Evolutionary conservation across 495 filamentous ascomycete species (phyloP).

Genomic region (Extremus antarcticus): DNA sequence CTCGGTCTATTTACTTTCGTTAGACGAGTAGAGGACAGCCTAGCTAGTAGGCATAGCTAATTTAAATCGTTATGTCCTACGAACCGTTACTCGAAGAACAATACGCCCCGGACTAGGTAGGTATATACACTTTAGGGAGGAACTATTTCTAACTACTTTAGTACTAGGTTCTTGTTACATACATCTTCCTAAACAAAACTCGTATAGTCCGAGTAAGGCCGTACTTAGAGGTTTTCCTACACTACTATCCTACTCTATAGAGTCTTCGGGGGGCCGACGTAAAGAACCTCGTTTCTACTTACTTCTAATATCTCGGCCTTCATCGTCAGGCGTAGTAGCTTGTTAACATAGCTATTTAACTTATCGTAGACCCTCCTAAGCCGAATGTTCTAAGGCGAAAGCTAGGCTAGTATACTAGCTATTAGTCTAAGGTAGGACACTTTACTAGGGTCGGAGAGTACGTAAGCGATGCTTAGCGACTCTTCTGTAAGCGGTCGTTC

Average conservation of each 20-base stretch:
- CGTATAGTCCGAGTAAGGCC: neutral
- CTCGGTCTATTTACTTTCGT: too few relatives aligned
- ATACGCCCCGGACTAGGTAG: neutral
- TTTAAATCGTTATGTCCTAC: too few relatives aligned
- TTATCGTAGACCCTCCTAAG: neutral
- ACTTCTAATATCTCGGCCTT: neutral
- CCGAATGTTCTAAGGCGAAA: neutral
- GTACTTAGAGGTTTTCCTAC: neutral
- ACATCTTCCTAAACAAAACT: neutral
- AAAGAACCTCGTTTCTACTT: neutral
- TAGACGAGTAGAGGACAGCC: too few relatives aligned
- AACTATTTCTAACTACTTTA: neutral
- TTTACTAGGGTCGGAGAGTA: neutral
- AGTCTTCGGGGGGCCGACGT: neutral
- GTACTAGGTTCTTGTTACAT: neutral
- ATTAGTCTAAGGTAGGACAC: neutral
- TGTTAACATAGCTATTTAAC: neutral
- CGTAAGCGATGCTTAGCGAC: neutral
- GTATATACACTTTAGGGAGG: neutral
- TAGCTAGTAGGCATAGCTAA: too few relatives aligned
- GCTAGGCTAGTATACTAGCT: neutral
- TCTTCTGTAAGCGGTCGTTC: neutral
- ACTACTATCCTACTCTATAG: neutral
- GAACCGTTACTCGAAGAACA: neutral
- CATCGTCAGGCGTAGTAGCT: neutral